These are phyloP conservation scores for Cryptococcus sp. DNA, from an alignment of 1,284 basidiomycete species.

Conservation along the genomic window DNA sequence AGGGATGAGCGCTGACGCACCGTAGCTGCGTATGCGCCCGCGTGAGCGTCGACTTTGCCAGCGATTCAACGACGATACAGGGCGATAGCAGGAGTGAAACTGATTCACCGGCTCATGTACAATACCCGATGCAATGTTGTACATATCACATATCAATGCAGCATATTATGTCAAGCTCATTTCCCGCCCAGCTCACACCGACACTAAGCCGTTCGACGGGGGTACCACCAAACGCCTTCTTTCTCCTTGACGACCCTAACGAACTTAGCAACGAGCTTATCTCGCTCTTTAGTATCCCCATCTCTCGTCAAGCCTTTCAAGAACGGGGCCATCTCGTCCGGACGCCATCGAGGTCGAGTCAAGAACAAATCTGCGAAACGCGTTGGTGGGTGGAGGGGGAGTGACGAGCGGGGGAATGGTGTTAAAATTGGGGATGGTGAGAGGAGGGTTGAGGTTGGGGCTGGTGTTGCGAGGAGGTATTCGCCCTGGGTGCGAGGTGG, in stretches of 20 bases:
- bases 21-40: too few species aligned
- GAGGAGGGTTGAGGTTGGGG: conserved; percentile 18
- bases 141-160: too few species aligned
- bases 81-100: too few species aligned
- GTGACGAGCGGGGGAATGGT: conserved; percentile 72
- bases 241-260: conserved; percentile 73
- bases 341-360: conserved; percentile 71
- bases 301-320: conserved; percentile 75
- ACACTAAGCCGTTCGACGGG: conserved; percentile 33
- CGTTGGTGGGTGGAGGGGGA: conserved; percentile 70
- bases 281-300: conserved; percentile 70
- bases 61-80: too few species aligned
- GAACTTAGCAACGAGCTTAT: conserved; percentile 81
- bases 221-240: conserved; percentile 55
- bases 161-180: too few species aligned
- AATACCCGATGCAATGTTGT: too few species aligned
- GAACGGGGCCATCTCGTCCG: conserved; percentile 77
- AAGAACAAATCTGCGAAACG: conserved; percentile 84
- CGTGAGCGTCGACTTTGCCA: too few species aligned
- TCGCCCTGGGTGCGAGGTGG: conserved; percentile 62
- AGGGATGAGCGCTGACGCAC: too few species aligned
- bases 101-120: too few species aligned
- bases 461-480: conserved; percentile 57
- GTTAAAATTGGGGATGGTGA: conserved; percentile 50
- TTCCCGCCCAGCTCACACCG: too few species aligned